Conservation (phyloP, 1,284 basidiomycete species). For the Puccinia hordei region DNA sequence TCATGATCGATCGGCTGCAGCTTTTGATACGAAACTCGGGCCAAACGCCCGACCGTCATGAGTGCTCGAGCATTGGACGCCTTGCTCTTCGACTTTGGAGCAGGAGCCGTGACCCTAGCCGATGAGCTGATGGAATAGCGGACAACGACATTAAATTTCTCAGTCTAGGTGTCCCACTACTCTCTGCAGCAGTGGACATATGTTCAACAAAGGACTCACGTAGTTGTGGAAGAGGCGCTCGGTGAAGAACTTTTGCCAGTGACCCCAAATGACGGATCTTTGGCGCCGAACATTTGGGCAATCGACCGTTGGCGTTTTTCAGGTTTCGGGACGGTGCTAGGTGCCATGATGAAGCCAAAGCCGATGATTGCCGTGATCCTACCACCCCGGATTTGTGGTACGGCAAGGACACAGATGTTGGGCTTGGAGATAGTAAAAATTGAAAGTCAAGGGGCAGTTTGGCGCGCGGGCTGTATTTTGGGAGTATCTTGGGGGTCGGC, state of each 20-base stretch:
- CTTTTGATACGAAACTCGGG: constrained; percentile 19
- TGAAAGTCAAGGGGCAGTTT: too few relatives aligned
- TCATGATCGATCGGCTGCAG: constrained; percentile 16
- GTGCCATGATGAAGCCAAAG: constrained; percentile 17
- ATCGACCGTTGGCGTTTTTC: constrained; percentile 50
- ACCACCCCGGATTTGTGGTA: too few relatives aligned
- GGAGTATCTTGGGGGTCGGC: too few relatives aligned
- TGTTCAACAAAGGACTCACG: constrained; percentile 15
- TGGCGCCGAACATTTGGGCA: constrained; percentile 40
- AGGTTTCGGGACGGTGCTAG: neutral
- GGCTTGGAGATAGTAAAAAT: too few relatives aligned
- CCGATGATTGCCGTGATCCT: neutral
- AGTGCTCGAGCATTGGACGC: neutral
- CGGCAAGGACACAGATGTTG: too few relatives aligned
- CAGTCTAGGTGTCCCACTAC: neutral
- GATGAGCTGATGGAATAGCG: neutral
- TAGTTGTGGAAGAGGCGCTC: neutral
- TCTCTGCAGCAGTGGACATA: neutral
- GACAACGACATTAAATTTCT: neutral
- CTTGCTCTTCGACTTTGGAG: constrained; percentile 8
- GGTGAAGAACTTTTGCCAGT: neutral
- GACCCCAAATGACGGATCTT: neutral
- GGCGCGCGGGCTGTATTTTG: too few relatives aligned
- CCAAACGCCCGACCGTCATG: constrained; percentile 1
- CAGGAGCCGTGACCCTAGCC: neutral